Conservation (phyloP, 164 flowering plant genomes). For the Stephania japonica region DNA sequence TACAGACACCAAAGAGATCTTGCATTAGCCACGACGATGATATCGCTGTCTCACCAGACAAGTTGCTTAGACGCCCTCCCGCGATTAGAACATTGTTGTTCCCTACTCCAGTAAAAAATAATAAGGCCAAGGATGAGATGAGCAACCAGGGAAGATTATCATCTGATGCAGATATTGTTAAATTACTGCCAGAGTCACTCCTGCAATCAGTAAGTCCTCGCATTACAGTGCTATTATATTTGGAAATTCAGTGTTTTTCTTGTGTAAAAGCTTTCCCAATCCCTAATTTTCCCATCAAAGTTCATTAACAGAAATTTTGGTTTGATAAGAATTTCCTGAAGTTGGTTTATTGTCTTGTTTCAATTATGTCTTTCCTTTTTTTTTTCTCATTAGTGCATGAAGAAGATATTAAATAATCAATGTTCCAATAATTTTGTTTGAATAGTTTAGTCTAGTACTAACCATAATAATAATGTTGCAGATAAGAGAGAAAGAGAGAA, state of each 20-base stretch:
- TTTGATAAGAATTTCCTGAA: background rate
- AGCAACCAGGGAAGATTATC: constrained; percentile 15
- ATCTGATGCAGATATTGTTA: constrained; percentile 32
- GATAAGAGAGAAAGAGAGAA: constrained; percentile 64
- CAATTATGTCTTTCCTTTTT: too few species aligned
- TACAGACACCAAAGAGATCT: constrained; percentile 53
- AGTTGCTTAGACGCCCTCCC: constrained; percentile 40
- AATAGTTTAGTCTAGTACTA: background rate
- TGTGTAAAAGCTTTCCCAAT: background rate
- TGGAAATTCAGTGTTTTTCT: background rate
- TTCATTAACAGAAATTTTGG: background rate
- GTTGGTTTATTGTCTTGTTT: background rate
- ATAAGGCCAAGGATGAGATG: constrained; percentile 13
- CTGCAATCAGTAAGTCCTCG: constrained; percentile 56
- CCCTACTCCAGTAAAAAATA: constrained; percentile 46
- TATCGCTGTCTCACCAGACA: constrained; percentile 28
- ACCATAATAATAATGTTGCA: constrained; percentile 21
- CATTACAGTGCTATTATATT: background rate
- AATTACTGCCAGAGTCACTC: constrained; percentile 51
- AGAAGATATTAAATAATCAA: too few species aligned
- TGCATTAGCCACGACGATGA: constrained; percentile 45
- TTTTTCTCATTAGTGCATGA: too few species aligned
- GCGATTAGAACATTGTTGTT: constrained; percentile 47
- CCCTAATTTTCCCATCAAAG: background rate
- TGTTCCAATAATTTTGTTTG: too few species aligned